These are phyloP conservation scores for Porphyrellus cyaneotinctus DNA, from an alignment of 768 basidiomycete species.

Conservation along the genomic window DNA sequence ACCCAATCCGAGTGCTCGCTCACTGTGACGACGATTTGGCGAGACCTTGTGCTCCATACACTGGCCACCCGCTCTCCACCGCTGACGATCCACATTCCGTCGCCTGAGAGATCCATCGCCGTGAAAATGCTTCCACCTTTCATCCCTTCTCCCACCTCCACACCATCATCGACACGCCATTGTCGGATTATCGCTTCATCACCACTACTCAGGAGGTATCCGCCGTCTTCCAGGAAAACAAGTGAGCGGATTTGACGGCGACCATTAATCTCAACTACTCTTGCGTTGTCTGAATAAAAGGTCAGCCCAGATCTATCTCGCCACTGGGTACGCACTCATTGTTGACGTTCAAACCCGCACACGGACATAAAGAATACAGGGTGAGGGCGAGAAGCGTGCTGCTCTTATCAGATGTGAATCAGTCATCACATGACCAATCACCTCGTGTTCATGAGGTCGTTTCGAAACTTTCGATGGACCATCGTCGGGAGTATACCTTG, in stretches of 20 bases:
- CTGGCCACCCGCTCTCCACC: background rate
- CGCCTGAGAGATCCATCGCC: background rate
- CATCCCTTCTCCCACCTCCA: background rate
- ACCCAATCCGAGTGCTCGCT: background rate
- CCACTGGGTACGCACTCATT: too few species aligned
- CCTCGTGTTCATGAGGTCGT: too few species aligned
- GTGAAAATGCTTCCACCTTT: background rate
- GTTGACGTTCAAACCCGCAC: too few species aligned
- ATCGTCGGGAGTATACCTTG: too few species aligned
- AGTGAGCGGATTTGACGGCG: background rate
- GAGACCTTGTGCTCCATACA: background rate
- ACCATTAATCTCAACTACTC: background rate
- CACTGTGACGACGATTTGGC: background rate
- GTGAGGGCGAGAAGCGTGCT: too few species aligned
- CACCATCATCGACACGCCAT: too few species aligned
- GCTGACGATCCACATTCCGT: slow-evolving; percentile 3
- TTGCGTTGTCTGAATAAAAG: background rate
- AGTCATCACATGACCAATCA: too few species aligned
- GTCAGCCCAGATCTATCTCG: too few species aligned
- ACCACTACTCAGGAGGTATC: background rate
- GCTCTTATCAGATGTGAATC: too few species aligned
- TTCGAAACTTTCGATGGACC: too few species aligned
- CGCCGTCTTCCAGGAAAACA: background rate
- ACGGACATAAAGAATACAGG: too few species aligned
- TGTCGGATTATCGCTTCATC: background rate